These are phyloP conservation scores for Tolypocladium inflatum DNA, from an alignment of 2,329 filamentous ascomycete species.

Conservation along the genomic window DNA sequence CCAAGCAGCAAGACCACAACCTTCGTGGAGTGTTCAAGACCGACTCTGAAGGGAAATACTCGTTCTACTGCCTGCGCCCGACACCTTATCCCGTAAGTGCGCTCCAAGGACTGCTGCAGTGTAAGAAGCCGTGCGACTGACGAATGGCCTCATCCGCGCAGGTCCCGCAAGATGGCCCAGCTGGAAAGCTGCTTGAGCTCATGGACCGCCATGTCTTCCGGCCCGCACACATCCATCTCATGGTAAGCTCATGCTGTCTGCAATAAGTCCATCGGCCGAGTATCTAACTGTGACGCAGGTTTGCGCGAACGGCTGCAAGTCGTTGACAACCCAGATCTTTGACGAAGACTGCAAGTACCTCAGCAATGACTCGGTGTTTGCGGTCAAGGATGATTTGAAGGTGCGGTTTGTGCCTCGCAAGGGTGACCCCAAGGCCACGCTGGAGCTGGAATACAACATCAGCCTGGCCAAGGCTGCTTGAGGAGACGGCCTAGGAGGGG, in stretches of 20 bases:
- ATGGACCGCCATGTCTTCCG: constrained; percentile 48
- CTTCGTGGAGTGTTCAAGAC: constrained; percentile 64
- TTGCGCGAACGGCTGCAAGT: constrained; percentile 49
- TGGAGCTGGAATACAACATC: constrained; percentile 55
- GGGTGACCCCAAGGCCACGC: constrained; percentile 35
- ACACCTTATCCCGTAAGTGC: constrained; percentile 39
- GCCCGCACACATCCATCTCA: constrained; percentile 52
- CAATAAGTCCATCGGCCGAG: not conserved
- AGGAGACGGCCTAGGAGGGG: not conserved
- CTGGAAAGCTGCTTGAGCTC: constrained; percentile 38
- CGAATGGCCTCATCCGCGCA: not conserved
- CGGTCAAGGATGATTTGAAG: constrained; percentile 41
- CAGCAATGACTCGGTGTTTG: constrained; percentile 40
- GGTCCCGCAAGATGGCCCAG: constrained; percentile 41
- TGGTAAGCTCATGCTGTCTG: constrained; percentile 22
- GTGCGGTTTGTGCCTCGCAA: constrained; percentile 29
- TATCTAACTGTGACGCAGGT: constrained; percentile 14
- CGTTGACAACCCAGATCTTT: constrained; percentile 67
- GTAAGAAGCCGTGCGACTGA: not conserved
- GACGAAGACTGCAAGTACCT: constrained; percentile 57
- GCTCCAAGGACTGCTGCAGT: not conserved
- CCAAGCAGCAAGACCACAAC: constrained; percentile 61
- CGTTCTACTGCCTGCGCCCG: constrained; percentile 50
- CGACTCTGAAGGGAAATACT: constrained; percentile 53
- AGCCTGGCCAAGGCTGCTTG: constrained; percentile 22